Base-by-base conservation (phyloP, 2,329 filamentous ascomycete species). In the Fusarium pseudoanthophilum region DNA sequence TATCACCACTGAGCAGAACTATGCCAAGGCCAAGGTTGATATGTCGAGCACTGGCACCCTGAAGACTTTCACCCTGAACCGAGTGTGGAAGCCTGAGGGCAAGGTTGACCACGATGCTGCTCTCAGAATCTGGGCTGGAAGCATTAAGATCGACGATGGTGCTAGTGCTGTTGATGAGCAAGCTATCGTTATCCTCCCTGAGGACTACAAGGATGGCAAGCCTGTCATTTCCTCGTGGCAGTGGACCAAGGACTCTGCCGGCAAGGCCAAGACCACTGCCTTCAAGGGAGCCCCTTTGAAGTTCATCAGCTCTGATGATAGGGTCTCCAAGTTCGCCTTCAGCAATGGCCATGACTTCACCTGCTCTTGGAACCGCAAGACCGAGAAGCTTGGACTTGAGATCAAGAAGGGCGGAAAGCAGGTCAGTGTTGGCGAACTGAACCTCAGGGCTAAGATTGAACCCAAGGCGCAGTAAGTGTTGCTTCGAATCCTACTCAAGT, bases 391-490 rank as follows among this genome's bases (percentile, higher is more conserved):
- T 30, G 55, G 32, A 2, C 39, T 75, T 4, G 9, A 66, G 11
- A n/a, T 73, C 4, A 68, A 52, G 11, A 1, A 8, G 0, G 37
- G n/a, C 0, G 37, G 45, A 30, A 5, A 21, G 28, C 4, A 46
- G 24, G 1, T 30, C 24, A 42, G 5, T 14, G 9, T 15, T 15
- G 39, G 21, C 2, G 3, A 8, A 5, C 21, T 75, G 36, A 39
- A 20, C 20, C 60, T 64, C 1, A 37, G 62, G 0, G 73, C 69
- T 4, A 26, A 53, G 2, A 59, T 75, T n/a, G 70, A 75, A 8
- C 61, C 52, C 2, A 30, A 66, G n/a, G n/a, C 15, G 2, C 72
- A 75, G 73, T 75, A 52, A 32, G 30, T 30, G 11, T 30, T 30
- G 11, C 30, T 4, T 30, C 30, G 30, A 30, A 13, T 30, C 30